These are phyloP conservation scores for Fistulinella cinereoalba DNA, from an alignment of 1,284 basidiomycete species.

Conservation along the genomic window DNA sequence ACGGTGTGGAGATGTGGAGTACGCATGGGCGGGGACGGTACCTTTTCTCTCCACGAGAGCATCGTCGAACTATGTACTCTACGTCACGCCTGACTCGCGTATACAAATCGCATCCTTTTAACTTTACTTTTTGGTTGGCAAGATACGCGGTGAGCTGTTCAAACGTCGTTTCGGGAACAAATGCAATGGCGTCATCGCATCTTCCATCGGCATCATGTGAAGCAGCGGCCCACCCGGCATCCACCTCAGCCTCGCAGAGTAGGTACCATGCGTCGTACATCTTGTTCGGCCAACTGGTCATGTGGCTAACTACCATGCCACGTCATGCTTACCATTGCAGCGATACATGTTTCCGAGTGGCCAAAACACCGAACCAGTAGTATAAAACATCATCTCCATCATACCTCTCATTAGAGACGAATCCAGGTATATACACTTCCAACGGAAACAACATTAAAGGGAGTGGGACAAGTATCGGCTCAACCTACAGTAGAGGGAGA, in stretches of 20 bases:
- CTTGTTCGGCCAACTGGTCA: too few species aligned
- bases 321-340: too few species aligned
- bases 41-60: not conserved
- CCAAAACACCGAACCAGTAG: too few species aligned
- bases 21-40: conserved; percentile 1
- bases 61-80: conserved; percentile 21
- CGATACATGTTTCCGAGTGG: too few species aligned
- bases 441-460: conserved; percentile 1
- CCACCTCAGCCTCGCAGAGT: too few species aligned
- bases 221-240: too few species aligned
- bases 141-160: too few species aligned
- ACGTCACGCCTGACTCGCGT: conserved; percentile 12
- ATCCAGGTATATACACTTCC: not conserved
- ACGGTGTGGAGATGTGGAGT: conserved; percentile 4
- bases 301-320: too few species aligned
- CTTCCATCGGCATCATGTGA: too few species aligned
- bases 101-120: conserved; percentile 14
- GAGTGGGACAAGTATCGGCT: conserved; percentile 4
- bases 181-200: too few species aligned
- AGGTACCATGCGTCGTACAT: too few species aligned
- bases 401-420: not conserved
- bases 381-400: not conserved
- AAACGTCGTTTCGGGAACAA: too few species aligned
- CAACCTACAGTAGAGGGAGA: not conserved
- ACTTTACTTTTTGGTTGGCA: not conserved